Conservation (phyloP, 202 grass and related monocot species). For the Alloteropsis angusta region DNA sequence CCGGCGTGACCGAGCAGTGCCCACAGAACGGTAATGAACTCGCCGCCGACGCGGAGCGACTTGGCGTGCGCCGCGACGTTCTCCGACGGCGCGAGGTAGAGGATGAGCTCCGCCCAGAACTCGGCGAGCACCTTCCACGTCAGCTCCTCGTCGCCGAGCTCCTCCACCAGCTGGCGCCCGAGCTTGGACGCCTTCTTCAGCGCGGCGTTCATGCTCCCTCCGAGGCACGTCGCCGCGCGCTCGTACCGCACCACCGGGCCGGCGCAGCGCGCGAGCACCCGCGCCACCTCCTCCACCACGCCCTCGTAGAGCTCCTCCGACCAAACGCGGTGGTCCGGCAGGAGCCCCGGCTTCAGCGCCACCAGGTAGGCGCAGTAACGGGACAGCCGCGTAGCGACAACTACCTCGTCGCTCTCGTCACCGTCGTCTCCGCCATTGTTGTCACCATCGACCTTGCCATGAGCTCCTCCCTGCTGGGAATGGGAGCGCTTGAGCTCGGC, state of each 20-base stretch:
- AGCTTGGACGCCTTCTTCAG: conserved; percentile 37
- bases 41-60: conserved; percentile 30
- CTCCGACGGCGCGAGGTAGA: conserved; percentile 40
- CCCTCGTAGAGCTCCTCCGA: conserved; percentile 36
- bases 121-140: conserved; percentile 37
- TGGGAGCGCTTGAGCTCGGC: conserved; percentile 27
- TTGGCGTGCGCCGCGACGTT: conserved; percentile 28
- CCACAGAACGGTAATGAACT: conserved; percentile 47
- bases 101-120: conserved; percentile 36
- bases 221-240: conserved; percentile 23
- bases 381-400: conserved; percentile 23
- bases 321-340: conserved; percentile 38
- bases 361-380: conserved; percentile 44
- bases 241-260: conserved; percentile 32
- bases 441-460: background rate
- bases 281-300: conserved; percentile 31
- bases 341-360: conserved; percentile 22
- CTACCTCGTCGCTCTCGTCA: background rate
- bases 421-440: background rate
- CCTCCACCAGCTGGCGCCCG: conserved; percentile 29
- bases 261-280: conserved; percentile 32
- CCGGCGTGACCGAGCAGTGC: conserved; percentile 40
- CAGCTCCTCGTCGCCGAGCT: conserved; percentile 6
- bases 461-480: too few species aligned
- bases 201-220: conserved; percentile 29